Base-by-base conservation (phyloP, 192 early-diverging fungal genomes). In the Linnemannia zychae region DNA sequence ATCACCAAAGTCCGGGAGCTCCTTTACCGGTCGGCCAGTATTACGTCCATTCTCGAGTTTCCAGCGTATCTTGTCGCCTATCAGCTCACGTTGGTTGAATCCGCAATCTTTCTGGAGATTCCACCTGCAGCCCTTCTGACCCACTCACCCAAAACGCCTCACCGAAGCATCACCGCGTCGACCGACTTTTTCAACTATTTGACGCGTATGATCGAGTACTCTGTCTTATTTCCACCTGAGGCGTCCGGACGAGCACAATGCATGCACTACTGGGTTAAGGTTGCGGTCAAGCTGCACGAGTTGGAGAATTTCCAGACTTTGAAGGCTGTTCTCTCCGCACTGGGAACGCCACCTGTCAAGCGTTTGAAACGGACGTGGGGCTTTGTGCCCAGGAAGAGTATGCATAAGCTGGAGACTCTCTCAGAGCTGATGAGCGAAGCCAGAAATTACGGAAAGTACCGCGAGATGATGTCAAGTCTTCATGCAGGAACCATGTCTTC, bases 121-220 rank as follows among this genome's bases (percentile, higher is more conserved):
- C 87, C 91, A 49, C 92, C 92, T 6, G 50, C 77, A 5, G 90
- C 94, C 33, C 75, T 96, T 4, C 49, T 94, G 18, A 72, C 78
- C 6, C 94, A 96, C 75, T 92, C 92, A 2, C 88, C 94, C 0
- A 90, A 92, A 31, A 81, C 88, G 31, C 93, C 93, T 0, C 88
- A 93, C 60, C 86, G 88, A n/a, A 87, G 88, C 2, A 90, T 96
- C 15, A 92, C 91, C 37, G 91, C 91, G 0, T 91, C 90, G 18
- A 92, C 95, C 20, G 95, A 95, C 71, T 94, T 94, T 86, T 96
- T 96, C 91, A 96, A 96, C 76, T 95, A 93, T 76, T 70, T 95
- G 12, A 94, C 95, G n/a, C 89, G 94, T 16, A 72, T 94, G 36
- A 90, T 96, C 40, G 95, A 96, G 79, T 91, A 90, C 77, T 91